These are phyloP conservation scores for Silene conica DNA, from an alignment of 148 eudicot species.

Conservation along the genomic window DNA sequence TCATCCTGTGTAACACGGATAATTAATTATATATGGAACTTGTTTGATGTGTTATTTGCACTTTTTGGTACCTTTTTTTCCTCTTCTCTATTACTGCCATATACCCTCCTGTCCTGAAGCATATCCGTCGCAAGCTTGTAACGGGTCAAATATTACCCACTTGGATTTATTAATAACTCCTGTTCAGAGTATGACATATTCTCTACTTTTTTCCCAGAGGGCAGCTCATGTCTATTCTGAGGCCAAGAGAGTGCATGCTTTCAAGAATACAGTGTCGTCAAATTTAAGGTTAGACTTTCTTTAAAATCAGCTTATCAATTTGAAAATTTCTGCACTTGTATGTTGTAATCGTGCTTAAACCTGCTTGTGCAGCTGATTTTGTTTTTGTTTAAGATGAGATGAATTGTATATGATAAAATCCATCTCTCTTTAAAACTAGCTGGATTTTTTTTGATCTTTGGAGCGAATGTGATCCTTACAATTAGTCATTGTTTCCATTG, in stretches of 20 bases:
- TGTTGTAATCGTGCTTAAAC: not conserved
- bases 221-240: slow-evolving; percentile 97
- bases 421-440: not conserved
- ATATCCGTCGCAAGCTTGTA: too few relatives aligned
- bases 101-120: not conserved
- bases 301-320: not conserved
- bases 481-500: slow-evolving; percentile 23
- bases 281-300: slow-evolving; percentile 48
- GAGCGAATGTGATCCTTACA: not conserved
- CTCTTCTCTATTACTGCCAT: not conserved
- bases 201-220: slow-evolving; percentile 45
- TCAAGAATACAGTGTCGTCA: slow-evolving; percentile 85
- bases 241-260: slow-evolving; percentile 92
- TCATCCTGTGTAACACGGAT: too few relatives aligned
- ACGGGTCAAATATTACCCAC: too few relatives aligned
- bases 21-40: too few relatives aligned
- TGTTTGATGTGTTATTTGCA: too few relatives aligned
- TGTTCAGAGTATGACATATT: not conserved
- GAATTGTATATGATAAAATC: not conserved
- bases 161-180: too few relatives aligned
- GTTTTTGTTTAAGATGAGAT: not conserved
- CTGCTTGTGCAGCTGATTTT: not conserved
- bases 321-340: not conserved
- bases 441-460: not conserved
- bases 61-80: not conserved